A percentile compares a stretch with the other conserved stretches of the same genome.
Conservation (phyloP, 1,284 basidiomycete genomes). For the Sanghuangporus weigelae region DNA sequence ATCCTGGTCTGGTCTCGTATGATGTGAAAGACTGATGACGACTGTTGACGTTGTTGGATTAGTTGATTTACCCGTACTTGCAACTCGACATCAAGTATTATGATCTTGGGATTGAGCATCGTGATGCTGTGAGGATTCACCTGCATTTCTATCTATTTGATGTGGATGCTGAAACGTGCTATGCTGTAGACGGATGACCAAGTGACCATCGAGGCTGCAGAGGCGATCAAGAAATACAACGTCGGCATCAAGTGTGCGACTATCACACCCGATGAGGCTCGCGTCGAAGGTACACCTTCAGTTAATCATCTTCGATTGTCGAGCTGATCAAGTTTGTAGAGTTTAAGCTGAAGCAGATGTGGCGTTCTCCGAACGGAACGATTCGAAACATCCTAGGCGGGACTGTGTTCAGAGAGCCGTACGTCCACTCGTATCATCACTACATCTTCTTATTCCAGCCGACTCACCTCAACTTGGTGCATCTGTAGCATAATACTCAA, state of each 20-base stretch:
- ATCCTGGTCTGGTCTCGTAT: background rate
- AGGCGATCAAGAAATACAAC: slow-evolving; percentile 86
- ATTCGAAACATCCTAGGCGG: slow-evolving; percentile 97
- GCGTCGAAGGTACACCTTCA: slow-evolving; percentile 48
- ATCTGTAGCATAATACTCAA: slow-evolving; percentile 69
- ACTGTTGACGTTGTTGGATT: slow-evolving; percentile 10
- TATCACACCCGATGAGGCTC: slow-evolving; percentile 96
- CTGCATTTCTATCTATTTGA: background rate
- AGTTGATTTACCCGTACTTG: slow-evolving; percentile 94
- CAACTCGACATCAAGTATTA: slow-evolving; percentile 98
- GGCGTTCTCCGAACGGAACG: slow-evolving; percentile 94
- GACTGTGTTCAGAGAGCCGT: slow-evolving; percentile 96
- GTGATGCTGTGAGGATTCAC: slow-evolving; percentile 64
- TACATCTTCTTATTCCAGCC: background rate
- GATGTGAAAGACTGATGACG: background rate
- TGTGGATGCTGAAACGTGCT: slow-evolving; percentile 9
- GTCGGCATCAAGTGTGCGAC: slow-evolving; percentile 97
- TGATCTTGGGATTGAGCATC: slow-evolving; percentile 90
- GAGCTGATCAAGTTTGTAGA: slow-evolving; percentile 37
- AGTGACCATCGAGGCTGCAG: slow-evolving; percentile 90
- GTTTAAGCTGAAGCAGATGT: slow-evolving; percentile 98
- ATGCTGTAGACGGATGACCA: slow-evolving; percentile 79
- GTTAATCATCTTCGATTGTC: background rate
- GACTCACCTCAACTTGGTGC: background rate
- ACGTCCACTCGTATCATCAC: background rate